Conservation (phyloP, 768 basidiomycete species). For the Galerina sulciceps region DNA sequence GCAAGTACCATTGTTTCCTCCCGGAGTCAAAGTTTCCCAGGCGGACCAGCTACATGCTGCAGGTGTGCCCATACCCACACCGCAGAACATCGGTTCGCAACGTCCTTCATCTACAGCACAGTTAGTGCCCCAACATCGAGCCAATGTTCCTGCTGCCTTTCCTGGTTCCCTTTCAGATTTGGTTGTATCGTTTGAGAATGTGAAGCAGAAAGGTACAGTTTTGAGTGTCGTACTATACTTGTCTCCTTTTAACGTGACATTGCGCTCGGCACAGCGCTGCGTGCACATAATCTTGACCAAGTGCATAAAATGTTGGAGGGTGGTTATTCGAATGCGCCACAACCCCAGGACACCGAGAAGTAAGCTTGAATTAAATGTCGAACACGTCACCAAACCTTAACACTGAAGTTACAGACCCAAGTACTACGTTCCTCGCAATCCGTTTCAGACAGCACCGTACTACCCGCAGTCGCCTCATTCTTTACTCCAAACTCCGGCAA, state of each 20-base stretch:
- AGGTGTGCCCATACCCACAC: conserved; percentile 26
- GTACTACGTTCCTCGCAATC: conserved; percentile 94
- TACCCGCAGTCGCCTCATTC: conserved; percentile 91
- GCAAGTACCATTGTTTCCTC: conserved; percentile 68
- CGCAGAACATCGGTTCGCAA: conserved; percentile 45
- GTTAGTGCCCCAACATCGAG: conserved; percentile 43
- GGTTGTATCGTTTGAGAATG: conserved; percentile 92
- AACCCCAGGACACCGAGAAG: conserved; percentile 96
- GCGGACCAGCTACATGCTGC: conserved; percentile 41
- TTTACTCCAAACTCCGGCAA: conserved; percentile 77
- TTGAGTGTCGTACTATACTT: background rate
- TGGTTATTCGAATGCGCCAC: conserved; percentile 87
- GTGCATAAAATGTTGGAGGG: conserved; percentile 93
- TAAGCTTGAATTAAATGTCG: conserved; percentile 34
- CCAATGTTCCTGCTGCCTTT: conserved; percentile 50
- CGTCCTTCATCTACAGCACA: conserved; percentile 60
- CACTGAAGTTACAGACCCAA: conserved; percentile 68
- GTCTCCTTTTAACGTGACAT: background rate
- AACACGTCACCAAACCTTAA: conserved; percentile 1
- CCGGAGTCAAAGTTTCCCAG: conserved; percentile 65
- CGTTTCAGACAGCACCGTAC: conserved; percentile 88
- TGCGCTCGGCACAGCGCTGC: conserved; percentile 60
- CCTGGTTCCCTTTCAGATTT: conserved; percentile 90
- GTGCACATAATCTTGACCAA: conserved; percentile 86
- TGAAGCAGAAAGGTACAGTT: conserved; percentile 88